Base-by-base conservation (phyloP, 805 yeast species). In the Saturnispora serradocipensis region DNA sequence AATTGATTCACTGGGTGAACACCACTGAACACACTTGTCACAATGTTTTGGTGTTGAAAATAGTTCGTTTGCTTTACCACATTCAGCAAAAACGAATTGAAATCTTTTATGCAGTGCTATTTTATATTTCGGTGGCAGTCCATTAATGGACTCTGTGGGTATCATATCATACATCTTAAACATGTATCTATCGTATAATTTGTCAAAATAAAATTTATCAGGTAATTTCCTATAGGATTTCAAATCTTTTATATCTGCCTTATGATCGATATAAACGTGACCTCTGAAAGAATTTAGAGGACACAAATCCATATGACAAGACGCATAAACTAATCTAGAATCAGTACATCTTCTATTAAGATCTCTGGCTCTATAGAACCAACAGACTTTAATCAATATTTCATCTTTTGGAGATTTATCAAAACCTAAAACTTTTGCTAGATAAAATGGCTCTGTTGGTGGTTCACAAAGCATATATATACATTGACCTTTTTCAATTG, bases 301-400 rank as follows among this genome's bases (percentile, higher is more conserved):
- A 56, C 97, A 88, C 6, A 79, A 70, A 64, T 87, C 97, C 28
- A 86, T 78, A 62, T 90, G 95, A 81, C 88, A 78, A 0, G 96
- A 86, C 0, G 93, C 93, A 62, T 74, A 88, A 8, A 91, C 67
- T 46, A 86, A 66, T 51, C 99, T 74, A 9, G 96, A 76, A 66
- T 89, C 96, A 3, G 72, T 63, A 2, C 84, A 68, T 27, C 76
- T 74, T 51, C 83, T 78, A 53, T 85, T 80, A 36, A 90, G 84
- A 62, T 89, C 97, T 53, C 90, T 69, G 1, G 96, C 91, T 47
- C 99, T 73, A 62, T 88, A 88, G 66, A 84, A 85, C 97, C 97
- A 90, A 67, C 90, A 90, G 57, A 91, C 82, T 48, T 74, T 73
- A 28, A 49, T 32, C 46, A 49, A 42, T 30, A 49, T 30, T n/a